A percentile compares a stretch with the other conserved stretches of the same genome.
These are phyloP conservation scores for Actinidia arguta DNA, from an alignment of 179 eudicot species.

Conservation along the genomic window DNA sequence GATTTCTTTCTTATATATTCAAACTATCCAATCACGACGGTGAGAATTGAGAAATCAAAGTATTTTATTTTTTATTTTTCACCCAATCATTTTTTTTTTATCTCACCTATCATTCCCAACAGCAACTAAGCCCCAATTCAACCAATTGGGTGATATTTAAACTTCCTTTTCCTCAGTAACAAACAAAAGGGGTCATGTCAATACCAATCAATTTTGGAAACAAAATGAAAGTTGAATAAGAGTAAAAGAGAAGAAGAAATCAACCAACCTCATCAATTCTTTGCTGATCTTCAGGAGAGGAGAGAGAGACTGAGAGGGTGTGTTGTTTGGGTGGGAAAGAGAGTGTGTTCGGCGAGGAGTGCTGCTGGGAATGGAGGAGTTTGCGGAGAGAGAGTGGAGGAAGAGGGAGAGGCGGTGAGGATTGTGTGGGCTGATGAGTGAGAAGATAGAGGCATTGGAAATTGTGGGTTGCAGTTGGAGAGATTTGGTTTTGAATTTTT, in stretches of 20 bases:
- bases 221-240: background rate
- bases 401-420: background rate
- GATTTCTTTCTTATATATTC: no score
- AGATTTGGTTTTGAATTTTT: no score
- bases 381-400: background rate
- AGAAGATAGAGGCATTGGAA: no score
- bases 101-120: background rate
- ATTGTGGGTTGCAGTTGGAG: no score
- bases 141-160: no score
- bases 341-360: background rate
- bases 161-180: background rate
- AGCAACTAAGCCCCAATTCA: background rate
- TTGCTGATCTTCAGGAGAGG: no score
- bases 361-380: no score
- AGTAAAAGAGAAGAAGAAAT: background rate
- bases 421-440: slow-evolving; percentile 12
- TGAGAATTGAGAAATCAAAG: no score
- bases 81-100: background rate
- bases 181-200: background rate
- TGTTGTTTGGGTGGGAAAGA: background rate
- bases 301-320: background rate
- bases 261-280: no score
- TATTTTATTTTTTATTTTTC: no score
- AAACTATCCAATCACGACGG: no score
- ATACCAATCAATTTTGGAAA: background rate